Evolutionary conservation across 805 yeast species (phyloP).

Genomic region (Blastobotrys muscicola): DNA sequence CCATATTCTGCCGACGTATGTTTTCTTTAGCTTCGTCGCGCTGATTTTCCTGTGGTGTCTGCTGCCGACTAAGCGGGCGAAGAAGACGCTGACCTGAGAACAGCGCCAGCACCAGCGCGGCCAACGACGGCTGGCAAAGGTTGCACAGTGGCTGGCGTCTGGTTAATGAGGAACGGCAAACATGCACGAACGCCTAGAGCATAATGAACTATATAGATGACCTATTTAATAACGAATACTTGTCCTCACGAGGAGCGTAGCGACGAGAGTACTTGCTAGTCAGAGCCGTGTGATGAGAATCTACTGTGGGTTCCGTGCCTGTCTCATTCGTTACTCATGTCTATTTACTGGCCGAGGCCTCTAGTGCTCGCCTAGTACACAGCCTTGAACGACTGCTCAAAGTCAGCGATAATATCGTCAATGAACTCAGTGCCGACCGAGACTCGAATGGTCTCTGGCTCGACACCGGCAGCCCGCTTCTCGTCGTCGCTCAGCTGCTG

Average conservation of each 20-base stretch:
- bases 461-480: slow-evolving; percentile 75
- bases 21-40: slow-evolving; percentile 7
- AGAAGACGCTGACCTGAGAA: neutral
- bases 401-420: slow-evolving; percentile 83
- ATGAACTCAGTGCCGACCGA: slow-evolving; percentile 87
- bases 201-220: neutral
- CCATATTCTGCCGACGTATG: slow-evolving; percentile 7
- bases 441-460: slow-evolving; percentile 79
- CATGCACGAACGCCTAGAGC: neutral
- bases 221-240: neutral
- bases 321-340: no score
- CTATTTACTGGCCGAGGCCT: no score
- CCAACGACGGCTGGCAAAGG: neutral
- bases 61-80: slow-evolving; percentile 1
- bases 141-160: neutral
- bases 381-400: slow-evolving; percentile 71
- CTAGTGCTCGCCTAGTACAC: slow-evolving; percentile 31
- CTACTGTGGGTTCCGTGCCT: no score
- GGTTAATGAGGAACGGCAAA: neutral
- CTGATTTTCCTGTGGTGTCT: slow-evolving; percentile 10
- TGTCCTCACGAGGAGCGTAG: neutral
- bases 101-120: neutral
- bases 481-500: slow-evolving; percentile 81
- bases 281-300: no score
- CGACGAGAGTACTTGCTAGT: no score